phyloP scores from a whole-genome alignment of 805 yeast genomes.

The Yarrowia sp. region DNA sequence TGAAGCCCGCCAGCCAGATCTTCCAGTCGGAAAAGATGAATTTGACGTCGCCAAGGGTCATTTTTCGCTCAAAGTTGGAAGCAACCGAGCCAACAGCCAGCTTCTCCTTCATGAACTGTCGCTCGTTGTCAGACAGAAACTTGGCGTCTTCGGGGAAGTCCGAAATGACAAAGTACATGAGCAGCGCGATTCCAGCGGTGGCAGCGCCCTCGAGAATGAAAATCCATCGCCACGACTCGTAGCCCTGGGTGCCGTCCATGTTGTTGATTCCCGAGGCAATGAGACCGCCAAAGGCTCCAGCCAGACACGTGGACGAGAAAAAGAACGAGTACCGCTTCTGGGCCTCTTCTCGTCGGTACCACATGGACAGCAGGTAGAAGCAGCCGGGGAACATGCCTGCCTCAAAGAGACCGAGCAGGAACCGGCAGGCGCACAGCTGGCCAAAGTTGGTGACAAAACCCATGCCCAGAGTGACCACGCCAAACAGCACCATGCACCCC shows the following conservation, averaged over 20 bases:
- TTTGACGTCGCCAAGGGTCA: conserved; percentile 56
- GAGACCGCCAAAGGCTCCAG: conserved; percentile 80
- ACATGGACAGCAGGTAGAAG: conserved; percentile 71
- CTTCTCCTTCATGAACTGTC: conserved; percentile 64
- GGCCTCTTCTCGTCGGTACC: conserved; percentile 72
- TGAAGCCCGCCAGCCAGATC: conserved; percentile 63
- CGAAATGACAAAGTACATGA: conserved; percentile 59
- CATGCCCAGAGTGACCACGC: conserved; percentile 68
- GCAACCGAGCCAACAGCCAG: conserved; percentile 59
- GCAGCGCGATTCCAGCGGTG: conserved; percentile 50
- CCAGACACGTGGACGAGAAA: conserved; percentile 72
- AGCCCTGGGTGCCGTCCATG: conserved; percentile 56
- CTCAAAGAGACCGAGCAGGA: conserved; percentile 71
- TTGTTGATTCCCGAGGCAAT: conserved; percentile 67
- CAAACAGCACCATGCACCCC: conserved; percentile 65
- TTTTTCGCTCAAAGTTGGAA: conserved; percentile 60
- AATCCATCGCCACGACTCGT: conserved; percentile 63
- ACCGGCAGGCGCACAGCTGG: conserved; percentile 66
- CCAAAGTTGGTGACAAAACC: conserved; percentile 68
- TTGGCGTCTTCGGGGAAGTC: conserved; percentile 77
- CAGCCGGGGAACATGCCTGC: conserved; percentile 79
- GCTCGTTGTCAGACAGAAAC: conserved; percentile 61
- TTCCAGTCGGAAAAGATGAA: conserved; percentile 65
- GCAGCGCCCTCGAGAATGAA: conserved; percentile 60
- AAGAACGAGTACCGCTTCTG: conserved; percentile 73